phyloP scores from a whole-genome alignment of 2,329 filamentous ascomycete species.

The Scleromitrula shiraiana region DNA sequence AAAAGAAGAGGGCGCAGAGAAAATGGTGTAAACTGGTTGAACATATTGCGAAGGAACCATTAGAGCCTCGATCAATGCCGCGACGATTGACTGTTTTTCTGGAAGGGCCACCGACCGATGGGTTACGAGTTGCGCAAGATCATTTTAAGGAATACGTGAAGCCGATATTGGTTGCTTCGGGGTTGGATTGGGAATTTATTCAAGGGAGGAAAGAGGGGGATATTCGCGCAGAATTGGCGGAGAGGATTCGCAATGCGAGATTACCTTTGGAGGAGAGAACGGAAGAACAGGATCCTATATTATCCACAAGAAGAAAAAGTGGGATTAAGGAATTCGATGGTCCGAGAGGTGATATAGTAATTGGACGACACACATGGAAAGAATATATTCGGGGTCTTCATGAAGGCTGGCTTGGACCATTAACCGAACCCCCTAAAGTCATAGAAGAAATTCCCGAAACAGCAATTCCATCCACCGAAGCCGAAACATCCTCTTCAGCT shows the following conservation, averaged over 20 bases:
- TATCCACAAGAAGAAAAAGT: constrained; percentile 54
- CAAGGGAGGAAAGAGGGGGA: constrained; percentile 92
- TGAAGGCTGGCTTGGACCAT: constrained; percentile 89
- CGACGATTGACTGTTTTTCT: constrained; percentile 82
- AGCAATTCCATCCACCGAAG: no score
- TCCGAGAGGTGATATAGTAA: constrained; percentile 73
- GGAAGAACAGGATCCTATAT: constrained; percentile 50
- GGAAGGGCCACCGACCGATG: constrained; percentile 78
- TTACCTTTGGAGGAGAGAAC: constrained; percentile 32
- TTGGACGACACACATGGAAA: constrained; percentile 93
- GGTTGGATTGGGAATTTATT: constrained; percentile 91
- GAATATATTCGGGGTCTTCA: constrained; percentile 91
- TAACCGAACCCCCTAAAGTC: constrained; percentile 50
- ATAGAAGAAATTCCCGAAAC: constrained; percentile 17
- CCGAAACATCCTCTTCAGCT: not conserved
- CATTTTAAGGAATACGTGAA: constrained; percentile 96
- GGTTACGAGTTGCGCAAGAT: constrained; percentile 75
- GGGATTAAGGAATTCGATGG: constrained; percentile 66
- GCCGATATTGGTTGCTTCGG: constrained; percentile 80
- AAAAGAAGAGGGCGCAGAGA: constrained; percentile 76
- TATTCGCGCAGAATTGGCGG: constrained; percentile 75
- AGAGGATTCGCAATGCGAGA: constrained; percentile 69
- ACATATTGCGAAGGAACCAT: constrained; percentile 69
- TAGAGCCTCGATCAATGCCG: constrained; percentile 65
- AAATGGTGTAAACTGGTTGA: constrained; percentile 84